Conservation (phyloP, 495 filamentous ascomycete genomes). For the Penicillium arizonense region DNA sequence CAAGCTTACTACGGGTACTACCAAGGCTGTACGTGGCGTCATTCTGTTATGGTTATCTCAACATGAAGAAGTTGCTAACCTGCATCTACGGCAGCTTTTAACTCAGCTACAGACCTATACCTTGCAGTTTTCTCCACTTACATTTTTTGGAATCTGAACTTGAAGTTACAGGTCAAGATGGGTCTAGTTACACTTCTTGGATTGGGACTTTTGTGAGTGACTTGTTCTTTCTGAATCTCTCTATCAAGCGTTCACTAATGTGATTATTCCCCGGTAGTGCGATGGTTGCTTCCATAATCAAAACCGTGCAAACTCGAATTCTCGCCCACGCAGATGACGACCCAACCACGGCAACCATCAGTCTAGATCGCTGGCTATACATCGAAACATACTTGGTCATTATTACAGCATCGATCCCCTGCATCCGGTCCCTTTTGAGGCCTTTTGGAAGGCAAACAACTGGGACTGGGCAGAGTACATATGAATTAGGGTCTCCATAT, state of each 20-base stretch:
- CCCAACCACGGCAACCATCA: constrained; percentile 26
- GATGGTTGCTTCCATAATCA: constrained; percentile 33
- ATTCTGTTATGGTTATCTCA: not conserved
- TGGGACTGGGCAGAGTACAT: constrained; percentile 9
- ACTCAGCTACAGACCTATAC: constrained; percentile 45
- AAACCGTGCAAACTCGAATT: constrained; percentile 26
- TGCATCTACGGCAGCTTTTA: constrained; percentile 30
- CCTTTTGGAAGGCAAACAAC: constrained; percentile 4
- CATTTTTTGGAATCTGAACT: constrained; percentile 45
- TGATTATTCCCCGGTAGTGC: constrained; percentile 12
- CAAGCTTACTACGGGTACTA: constrained; percentile 41
- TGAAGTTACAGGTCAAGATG: constrained; percentile 43
- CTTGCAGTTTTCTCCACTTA: constrained; percentile 47
- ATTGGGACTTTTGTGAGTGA: constrained; percentile 43
- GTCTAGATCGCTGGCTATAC: constrained; percentile 28
- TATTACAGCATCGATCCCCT: constrained; percentile 31
- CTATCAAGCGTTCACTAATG: not conserved
- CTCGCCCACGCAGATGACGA: constrained; percentile 23
- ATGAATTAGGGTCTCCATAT: constrained; percentile 15
- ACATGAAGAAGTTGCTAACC: not conserved
- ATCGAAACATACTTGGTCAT: constrained; percentile 34
- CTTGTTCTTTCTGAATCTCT: not conserved
- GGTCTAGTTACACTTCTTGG: constrained; percentile 44
- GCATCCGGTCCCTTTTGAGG: constrained; percentile 22
- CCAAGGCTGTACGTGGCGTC: constrained; percentile 31